Conservation (phyloP, 345 rosid species). For the Melaleuca quinquenervia region DNA sequence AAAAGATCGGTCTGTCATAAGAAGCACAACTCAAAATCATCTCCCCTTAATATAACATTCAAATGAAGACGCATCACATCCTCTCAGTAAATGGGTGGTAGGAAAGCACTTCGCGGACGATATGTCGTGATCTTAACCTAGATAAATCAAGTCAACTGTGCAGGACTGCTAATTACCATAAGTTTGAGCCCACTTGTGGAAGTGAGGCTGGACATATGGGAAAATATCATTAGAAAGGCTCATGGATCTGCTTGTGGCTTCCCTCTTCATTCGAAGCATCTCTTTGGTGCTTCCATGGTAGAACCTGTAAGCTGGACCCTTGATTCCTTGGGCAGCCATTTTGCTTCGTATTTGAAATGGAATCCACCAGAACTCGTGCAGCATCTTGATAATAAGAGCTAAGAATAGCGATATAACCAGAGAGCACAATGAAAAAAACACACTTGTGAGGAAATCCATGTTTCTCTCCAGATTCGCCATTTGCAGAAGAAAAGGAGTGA, state of each 20-base stretch:
- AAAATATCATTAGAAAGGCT: not conserved
- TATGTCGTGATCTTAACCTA: not conserved
- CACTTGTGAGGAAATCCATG: not conserved
- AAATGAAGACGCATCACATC: not conserved
- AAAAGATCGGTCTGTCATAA: not conserved
- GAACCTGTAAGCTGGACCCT: slow-evolving; percentile 1
- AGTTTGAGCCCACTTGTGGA: not conserved
- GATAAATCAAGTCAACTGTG: not conserved
- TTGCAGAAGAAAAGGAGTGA: not conserved
- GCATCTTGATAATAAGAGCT: not conserved
- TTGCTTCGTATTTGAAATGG: slow-evolving; percentile 3
- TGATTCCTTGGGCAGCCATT: slow-evolving; percentile 11
- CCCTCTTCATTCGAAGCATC: not conserved
- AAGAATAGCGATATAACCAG: not conserved
- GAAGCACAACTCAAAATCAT: not conserved
- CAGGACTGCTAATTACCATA: not conserved
- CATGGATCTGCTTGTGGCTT: not conserved
- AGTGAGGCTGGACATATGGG: slow-evolving; percentile 1
- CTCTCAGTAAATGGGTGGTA: not conserved
- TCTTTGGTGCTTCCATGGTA: slow-evolving; percentile 11
- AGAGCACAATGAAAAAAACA: not conserved
- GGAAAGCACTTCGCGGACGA: not conserved
- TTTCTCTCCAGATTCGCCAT: not conserved
- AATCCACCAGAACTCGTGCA: not conserved
- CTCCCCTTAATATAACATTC: not conserved